Conservation (phyloP, 2,329 filamentous ascomycete genomes). For the Epichloe gansuensis region DNA sequence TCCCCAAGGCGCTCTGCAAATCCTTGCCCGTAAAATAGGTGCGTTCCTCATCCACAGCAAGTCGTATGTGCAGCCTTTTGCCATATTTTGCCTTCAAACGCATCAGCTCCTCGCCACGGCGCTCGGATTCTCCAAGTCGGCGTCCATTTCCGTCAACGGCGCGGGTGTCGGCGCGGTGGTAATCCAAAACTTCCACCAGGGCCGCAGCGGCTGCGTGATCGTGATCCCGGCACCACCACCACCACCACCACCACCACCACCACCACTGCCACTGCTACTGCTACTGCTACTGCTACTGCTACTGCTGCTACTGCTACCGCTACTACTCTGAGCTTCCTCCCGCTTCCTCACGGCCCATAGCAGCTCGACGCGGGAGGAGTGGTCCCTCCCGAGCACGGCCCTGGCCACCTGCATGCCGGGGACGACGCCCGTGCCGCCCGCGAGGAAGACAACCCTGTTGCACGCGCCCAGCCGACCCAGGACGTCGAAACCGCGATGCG, state of each 20-base stretch:
- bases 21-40: slow-evolving; percentile 46
- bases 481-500: slow-evolving; percentile 55
- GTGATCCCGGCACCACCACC: no score
- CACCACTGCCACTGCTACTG: not conserved
- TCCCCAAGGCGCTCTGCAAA: slow-evolving; percentile 26
- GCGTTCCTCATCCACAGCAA: slow-evolving; percentile 74
- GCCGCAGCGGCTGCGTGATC: not conserved
- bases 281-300: not conserved
- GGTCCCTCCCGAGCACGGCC: slow-evolving; percentile 37
- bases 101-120: slow-evolving; percentile 51
- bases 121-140: slow-evolving; percentile 20
- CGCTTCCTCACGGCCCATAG: slow-evolving; percentile 68
- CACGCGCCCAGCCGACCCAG: slow-evolving; percentile 17
- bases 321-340: slow-evolving; percentile 31
- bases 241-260: no score
- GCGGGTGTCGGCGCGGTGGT: slow-evolving; percentile 7
- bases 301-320: not conserved
- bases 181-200: slow-evolving; percentile 15
- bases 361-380: slow-evolving; percentile 43
- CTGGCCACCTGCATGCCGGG: slow-evolving; percentile 73
- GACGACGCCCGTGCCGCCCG: slow-evolving; percentile 85
- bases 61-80: slow-evolving; percentile 50
- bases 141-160: slow-evolving; percentile 10
- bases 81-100: slow-evolving; percentile 47
- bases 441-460: slow-evolving; percentile 62